These are phyloP conservation scores for Neofusicoccum parvum DNA, from an alignment of 2,329 filamentous ascomycete species.

Conservation along the genomic window DNA sequence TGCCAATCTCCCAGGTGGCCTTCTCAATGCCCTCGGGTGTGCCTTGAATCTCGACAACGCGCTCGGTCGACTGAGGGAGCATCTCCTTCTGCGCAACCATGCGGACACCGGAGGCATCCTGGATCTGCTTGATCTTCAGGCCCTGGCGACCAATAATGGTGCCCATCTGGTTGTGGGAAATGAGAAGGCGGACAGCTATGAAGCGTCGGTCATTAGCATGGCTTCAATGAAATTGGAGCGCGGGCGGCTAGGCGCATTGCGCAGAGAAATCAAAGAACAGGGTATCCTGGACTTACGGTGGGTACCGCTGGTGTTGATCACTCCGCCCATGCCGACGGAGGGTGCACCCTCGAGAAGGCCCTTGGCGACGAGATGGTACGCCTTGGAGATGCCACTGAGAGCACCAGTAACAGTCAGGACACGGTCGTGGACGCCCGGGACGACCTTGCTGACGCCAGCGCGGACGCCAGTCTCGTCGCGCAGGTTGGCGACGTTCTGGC, in stretches of 20 bases:
- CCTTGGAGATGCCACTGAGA: constrained; percentile 84
- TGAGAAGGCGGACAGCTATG: constrained; percentile 93
- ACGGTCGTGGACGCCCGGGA: constrained; percentile 94
- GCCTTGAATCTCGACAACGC: constrained; percentile 95
- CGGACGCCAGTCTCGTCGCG: constrained; percentile 97
- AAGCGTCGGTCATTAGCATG: not conserved
- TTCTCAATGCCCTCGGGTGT: constrained; percentile 94
- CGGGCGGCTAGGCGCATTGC: not conserved
- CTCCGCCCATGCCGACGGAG: constrained; percentile 92
- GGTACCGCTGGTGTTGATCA: constrained; percentile 83
- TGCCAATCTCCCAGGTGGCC: constrained; percentile 97
- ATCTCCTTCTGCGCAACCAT: constrained; percentile 99
- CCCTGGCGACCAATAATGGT: constrained; percentile 97
- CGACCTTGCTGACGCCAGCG: constrained; percentile 97
- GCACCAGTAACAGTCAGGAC: constrained; percentile 93
- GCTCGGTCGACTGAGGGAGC: constrained; percentile 97
- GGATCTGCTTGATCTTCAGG: constrained; percentile 99
- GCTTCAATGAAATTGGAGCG: not conserved
- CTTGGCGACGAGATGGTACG: constrained; percentile 90
- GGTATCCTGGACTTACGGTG: constrained; percentile 70
- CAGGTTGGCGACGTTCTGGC: constrained; percentile 96
- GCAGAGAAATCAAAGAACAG: not conserved
- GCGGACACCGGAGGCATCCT: constrained; percentile 92
- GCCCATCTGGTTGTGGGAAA: constrained; percentile 99
- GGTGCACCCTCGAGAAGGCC: constrained; percentile 91